A percentile compares a stretch with the other conserved stretches of the same genome.
phyloP scores from a whole-genome alignment of 106 monocot genomes.

The Allium cepa region DNA sequence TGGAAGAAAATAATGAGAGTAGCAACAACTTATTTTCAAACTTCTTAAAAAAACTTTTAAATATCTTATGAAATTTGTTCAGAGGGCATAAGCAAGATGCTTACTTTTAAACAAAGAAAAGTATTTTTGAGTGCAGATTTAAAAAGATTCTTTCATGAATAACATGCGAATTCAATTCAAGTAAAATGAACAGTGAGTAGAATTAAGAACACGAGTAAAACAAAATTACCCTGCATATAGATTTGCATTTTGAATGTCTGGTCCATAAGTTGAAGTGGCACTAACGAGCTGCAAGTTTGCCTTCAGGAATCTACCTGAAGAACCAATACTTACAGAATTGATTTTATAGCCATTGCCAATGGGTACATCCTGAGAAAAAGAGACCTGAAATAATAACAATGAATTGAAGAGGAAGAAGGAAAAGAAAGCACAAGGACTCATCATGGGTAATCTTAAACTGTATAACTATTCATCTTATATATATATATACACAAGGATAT shows the following conservation, averaged over 20 bases:
- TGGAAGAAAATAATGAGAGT: background rate
- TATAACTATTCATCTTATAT: too few species aligned
- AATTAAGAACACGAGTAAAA: too few species aligned
- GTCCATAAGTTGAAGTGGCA: constrained; percentile 19
- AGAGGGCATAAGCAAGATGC: background rate
- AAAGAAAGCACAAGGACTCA: background rate
- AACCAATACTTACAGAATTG: constrained; percentile 8
- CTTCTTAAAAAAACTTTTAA: background rate
- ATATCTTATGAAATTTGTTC: background rate
- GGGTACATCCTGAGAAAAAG: background rate
- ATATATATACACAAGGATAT: too few species aligned
- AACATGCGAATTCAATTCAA: background rate
- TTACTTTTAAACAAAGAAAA: background rate
- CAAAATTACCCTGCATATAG: constrained; percentile 31
- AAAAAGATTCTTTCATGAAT: background rate
- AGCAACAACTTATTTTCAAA: background rate
- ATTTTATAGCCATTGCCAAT: constrained; percentile 38
- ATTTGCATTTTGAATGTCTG: constrained; percentile 32
- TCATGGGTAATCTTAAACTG: too few species aligned
- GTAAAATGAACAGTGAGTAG: too few species aligned
- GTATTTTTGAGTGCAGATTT: background rate
- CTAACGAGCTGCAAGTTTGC: constrained; percentile 26
- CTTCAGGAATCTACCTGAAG: constrained; percentile 18
- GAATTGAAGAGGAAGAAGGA: background rate
- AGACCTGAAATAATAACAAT: background rate